Evolutionary conservation across 257 asterid genomes (phyloP).

Genomic region (Penstemon barbatus): DNA sequence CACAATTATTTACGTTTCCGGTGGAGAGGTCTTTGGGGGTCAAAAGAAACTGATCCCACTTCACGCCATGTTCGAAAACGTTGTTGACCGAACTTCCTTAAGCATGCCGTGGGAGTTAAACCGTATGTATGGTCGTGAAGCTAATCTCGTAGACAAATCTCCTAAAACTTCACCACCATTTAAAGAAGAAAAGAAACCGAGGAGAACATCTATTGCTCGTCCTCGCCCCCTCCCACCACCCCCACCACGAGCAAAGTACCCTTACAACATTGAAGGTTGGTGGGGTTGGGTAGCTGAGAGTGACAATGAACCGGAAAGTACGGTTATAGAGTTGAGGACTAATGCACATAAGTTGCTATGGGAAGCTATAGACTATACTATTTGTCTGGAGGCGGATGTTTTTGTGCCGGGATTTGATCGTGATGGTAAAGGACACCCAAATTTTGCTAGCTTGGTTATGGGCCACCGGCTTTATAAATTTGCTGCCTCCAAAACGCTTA

Average conservation of each 20-base stretch:
- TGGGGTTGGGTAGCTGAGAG: constrained; percentile 99
- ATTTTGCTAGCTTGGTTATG: constrained; percentile 87
- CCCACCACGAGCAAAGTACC: constrained; percentile 71
- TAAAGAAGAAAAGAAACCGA: constrained; percentile 51
- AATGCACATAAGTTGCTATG: constrained; percentile 88
- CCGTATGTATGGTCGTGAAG: constrained; percentile 83
- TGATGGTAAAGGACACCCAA: constrained; percentile 90
- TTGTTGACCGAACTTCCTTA: constrained; percentile 86
- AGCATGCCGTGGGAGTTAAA: constrained; percentile 70
- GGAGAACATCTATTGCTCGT: constrained; percentile 70
- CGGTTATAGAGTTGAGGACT: constrained; percentile 86
- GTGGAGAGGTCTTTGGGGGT: constrained; percentile 97
- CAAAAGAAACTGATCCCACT: constrained; percentile 92
- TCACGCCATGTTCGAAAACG: constrained; percentile 91
- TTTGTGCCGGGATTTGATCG: constrained; percentile 89
- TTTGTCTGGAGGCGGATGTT: constrained; percentile 83
- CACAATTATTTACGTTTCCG: constrained; percentile 77
- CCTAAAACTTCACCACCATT: constrained; percentile 46
- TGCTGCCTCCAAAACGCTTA: constrained; percentile 69
- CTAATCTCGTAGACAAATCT: constrained; percentile 62
- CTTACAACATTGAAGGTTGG: constrained; percentile 96
- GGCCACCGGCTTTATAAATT: constrained; percentile 80
- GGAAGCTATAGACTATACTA: constrained; percentile 89
- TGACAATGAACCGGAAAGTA: constrained; percentile 92
- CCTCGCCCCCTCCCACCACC: constrained; percentile 99